Conservation (phyloP, 805 yeast species). For the Candida pseudoglaebosa region DNA sequence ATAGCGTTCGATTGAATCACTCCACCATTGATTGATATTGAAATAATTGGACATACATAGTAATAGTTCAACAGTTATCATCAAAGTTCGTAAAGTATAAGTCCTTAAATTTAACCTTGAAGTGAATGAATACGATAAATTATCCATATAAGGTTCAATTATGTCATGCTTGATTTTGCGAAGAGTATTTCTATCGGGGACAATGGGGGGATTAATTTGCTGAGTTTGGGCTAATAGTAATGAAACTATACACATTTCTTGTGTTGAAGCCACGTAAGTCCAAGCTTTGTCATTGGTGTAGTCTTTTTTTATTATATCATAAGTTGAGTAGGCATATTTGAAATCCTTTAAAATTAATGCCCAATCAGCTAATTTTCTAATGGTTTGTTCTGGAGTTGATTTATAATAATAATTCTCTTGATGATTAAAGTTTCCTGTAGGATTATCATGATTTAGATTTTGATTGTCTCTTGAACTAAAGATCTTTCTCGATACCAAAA, state of each 20-base stretch:
- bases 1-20: slow-evolving; percentile 40
- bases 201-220: slow-evolving; percentile 28
- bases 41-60: slow-evolving; percentile 41
- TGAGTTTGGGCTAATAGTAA: slow-evolving; percentile 57
- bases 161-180: slow-evolving; percentile 50
- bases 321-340: slow-evolving; percentile 75
- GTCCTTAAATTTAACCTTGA: slow-evolving; percentile 68
- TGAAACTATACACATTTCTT: slow-evolving; percentile 81
- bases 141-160: slow-evolving; percentile 61
- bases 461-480: slow-evolving; percentile 26
- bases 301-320: slow-evolving; percentile 78
- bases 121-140: slow-evolving; percentile 68
- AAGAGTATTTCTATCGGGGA: slow-evolving; percentile 37
- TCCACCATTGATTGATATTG: slow-evolving; percentile 44
- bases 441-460: slow-evolving; percentile 6
- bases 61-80: slow-evolving; percentile 70
- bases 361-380: slow-evolving; percentile 89
- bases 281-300: slow-evolving; percentile 75
- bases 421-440: slow-evolving; percentile 36
- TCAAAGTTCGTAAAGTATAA: slow-evolving; percentile 64
- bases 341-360: slow-evolving; percentile 87
- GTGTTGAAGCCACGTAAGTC: slow-evolving; percentile 75
- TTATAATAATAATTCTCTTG: slow-evolving; percentile 57
- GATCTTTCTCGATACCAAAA: slow-evolving; percentile 61
- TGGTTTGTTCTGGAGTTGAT: slow-evolving; percentile 63